Evolutionary conservation across 2,329 filamentous ascomycete genomes (phyloP).

Genomic region (Cercospora sp.): DNA sequence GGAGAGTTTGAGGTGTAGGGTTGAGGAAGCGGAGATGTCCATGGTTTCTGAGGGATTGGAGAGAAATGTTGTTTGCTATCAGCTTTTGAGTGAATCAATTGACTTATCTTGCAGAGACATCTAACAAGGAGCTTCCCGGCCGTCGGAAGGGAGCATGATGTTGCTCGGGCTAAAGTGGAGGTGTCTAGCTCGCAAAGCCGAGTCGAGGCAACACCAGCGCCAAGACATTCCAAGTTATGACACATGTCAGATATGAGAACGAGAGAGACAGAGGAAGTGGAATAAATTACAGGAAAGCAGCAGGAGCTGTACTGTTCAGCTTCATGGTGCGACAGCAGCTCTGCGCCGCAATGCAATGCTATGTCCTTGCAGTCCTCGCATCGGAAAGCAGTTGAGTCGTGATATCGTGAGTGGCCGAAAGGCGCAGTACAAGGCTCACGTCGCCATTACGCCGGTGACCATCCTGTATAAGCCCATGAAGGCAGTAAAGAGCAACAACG

Average conservation of each 20-base stretch:
- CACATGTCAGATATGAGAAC: neutral
- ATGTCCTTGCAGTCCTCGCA: neutral
- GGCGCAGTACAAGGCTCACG: neutral
- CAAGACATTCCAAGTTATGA: neutral
- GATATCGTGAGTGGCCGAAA: slow-evolving; percentile 9
- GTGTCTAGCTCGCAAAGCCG: neutral
- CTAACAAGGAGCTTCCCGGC: neutral
- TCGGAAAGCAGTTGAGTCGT: slow-evolving; percentile 10
- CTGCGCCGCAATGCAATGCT: slow-evolving; percentile 7
- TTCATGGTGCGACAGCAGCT: slow-evolving; percentile 4
- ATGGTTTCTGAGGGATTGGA: neutral
- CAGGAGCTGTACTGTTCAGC: slow-evolving; percentile 3
- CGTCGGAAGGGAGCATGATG: neutral
- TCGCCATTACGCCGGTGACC: neutral
- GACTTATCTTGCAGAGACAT: neutral
- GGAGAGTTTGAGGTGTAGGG: slow-evolving; percentile 1
- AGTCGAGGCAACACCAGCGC: neutral
- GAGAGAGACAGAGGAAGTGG: neutral
- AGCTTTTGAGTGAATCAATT: neutral
- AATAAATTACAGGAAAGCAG: neutral
- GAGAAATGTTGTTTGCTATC: neutral
- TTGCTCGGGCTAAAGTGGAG: neutral
- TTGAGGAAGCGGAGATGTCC: slow-evolving; percentile 3
- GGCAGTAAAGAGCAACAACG: slow-evolving; percentile 8
- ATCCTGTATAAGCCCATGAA: slow-evolving; percentile 2